Conservation (phyloP, 441 rosid genomes). For the Erodium moschatum region DNA sequence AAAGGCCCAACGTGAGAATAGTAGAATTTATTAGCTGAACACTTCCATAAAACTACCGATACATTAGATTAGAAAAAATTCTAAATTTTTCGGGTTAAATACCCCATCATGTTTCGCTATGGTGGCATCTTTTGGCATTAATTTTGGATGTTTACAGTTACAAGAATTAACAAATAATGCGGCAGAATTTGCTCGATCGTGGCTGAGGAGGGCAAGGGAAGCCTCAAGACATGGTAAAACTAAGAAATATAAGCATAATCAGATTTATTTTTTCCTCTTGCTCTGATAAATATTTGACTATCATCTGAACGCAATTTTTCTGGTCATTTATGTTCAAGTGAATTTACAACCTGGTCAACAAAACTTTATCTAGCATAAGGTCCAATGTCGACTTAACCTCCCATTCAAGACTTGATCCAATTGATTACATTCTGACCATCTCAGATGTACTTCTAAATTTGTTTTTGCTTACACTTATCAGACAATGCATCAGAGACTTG, state of each 20-base stretch:
- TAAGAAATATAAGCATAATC: neutral
- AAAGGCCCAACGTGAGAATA: neutral
- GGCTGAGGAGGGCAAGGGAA: conserved; percentile 67
- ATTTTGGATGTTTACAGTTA: conserved; percentile 42
- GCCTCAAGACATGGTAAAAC: conserved; percentile 63
- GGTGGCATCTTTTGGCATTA: neutral
- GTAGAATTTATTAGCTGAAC: neutral
- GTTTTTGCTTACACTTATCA: neutral
- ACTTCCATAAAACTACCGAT: neutral
- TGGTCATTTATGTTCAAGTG: neutral
- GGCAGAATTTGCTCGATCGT: conserved; percentile 53
- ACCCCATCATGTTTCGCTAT: neutral
- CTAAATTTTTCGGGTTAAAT: neutral
- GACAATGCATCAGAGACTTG: neutral
- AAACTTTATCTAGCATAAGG: neutral
- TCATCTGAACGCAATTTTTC: neutral
- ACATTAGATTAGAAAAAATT: neutral
- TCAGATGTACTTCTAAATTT: neutral
- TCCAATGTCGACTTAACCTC: neutral
- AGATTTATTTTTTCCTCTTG: neutral
- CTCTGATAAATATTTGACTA: neutral
- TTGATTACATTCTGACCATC: neutral
- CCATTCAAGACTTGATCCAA: neutral
- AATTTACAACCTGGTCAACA: neutral
- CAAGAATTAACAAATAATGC: conserved; percentile 52